Percentiles rank a stretch among this genome's conserved stretches.
These are phyloP conservation scores for Erodium chrysanthum DNA, from an alignment of 441 rosid genomes.

Conservation along the genomic window DNA sequence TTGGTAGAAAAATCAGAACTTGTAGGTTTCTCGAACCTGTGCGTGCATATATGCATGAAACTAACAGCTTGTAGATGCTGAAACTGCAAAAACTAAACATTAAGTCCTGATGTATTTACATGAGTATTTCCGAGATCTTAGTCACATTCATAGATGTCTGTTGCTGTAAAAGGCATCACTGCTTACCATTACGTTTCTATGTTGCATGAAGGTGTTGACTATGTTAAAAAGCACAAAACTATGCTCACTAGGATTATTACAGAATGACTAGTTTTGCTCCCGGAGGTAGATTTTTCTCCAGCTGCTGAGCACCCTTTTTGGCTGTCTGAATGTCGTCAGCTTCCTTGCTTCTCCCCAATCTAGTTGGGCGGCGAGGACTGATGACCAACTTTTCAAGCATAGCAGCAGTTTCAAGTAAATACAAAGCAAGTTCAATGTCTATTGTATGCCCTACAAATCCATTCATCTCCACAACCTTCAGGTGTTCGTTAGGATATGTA, in stretches of 20 bases:
- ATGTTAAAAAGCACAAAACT: background rate
- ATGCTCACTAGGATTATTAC: background rate
- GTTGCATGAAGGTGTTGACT: background rate
- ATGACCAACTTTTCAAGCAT: constrained; percentile 7
- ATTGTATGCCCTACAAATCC: constrained; percentile 9
- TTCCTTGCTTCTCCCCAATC: background rate
- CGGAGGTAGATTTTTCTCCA: constrained; percentile 5
- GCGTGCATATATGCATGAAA: background rate
- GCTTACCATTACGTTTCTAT: background rate
- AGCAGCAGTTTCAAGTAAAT: constrained; percentile 6
- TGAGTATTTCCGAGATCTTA: background rate
- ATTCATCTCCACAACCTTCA: constrained; percentile 4
- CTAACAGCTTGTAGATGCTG: background rate
- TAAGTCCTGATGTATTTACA: background rate
- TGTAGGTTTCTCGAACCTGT: background rate
- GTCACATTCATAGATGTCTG: background rate
- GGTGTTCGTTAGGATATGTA: background rate
- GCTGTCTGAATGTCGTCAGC: background rate
- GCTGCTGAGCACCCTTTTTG: background rate
- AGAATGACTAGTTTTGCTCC: constrained; percentile 4
- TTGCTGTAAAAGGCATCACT: no score
- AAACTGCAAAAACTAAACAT: background rate
- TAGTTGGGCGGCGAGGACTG: background rate
- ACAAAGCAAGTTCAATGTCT: constrained; percentile 8
- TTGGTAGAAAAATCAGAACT: background rate